A percentile compares a stretch with the other conserved stretches of the same genome.
phyloP scores from a whole-genome alignment of 2,329 filamentous ascomycete genomes.

The Alternaria infectoria region DNA sequence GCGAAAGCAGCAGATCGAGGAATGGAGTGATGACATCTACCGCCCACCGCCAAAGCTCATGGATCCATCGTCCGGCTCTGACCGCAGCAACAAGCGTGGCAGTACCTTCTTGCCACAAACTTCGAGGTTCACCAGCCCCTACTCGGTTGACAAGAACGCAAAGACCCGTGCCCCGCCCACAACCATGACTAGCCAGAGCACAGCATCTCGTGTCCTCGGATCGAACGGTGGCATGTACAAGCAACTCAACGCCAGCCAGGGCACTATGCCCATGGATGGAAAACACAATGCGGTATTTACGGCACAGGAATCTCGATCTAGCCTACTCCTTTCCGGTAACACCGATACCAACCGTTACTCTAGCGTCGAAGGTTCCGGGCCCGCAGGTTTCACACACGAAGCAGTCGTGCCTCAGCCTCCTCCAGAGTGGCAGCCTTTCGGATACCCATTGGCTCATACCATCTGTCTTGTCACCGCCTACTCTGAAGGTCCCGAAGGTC shows the following conservation, averaged over 20 bases:
- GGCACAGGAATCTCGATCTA: conserved; percentile 48
- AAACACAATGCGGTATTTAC: conserved; percentile 28
- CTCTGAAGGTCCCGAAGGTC: conserved; percentile 90
- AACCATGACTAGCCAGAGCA: conserved; percentile 92
- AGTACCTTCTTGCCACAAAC: conserved; percentile 90
- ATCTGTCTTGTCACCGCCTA: conserved; percentile 97
- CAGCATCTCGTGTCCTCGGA: conserved; percentile 73
- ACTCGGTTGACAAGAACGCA: conserved; percentile 70
- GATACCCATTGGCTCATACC: conserved; percentile 89
- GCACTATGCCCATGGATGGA: conserved; percentile 58
- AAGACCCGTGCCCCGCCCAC: conserved; percentile 69
- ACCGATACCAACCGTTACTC: conserved; percentile 58
- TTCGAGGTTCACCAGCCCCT: conserved; percentile 91
- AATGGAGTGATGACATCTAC: conserved; percentile 98
- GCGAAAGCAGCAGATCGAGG: conserved; percentile 91
- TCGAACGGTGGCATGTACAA: conserved; percentile 73
- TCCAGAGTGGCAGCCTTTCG: conserved; percentile 96
- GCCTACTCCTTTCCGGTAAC: conserved; percentile 51
- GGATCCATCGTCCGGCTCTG: conserved; percentile 70
- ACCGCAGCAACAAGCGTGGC: conserved; percentile 77
- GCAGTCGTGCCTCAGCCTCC: conserved; percentile 95
- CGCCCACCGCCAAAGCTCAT: conserved; percentile 82
- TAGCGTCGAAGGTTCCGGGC: conserved; percentile 73
- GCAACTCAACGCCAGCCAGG: conserved; percentile 62
- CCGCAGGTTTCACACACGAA: conserved; percentile 95